A percentile compares a stretch with the other conserved stretches of the same genome.
Evolutionary conservation across 495 filamentous ascomycete species (phyloP).

Genomic region (Pseudoneurospora amorphoporcata): DNA sequence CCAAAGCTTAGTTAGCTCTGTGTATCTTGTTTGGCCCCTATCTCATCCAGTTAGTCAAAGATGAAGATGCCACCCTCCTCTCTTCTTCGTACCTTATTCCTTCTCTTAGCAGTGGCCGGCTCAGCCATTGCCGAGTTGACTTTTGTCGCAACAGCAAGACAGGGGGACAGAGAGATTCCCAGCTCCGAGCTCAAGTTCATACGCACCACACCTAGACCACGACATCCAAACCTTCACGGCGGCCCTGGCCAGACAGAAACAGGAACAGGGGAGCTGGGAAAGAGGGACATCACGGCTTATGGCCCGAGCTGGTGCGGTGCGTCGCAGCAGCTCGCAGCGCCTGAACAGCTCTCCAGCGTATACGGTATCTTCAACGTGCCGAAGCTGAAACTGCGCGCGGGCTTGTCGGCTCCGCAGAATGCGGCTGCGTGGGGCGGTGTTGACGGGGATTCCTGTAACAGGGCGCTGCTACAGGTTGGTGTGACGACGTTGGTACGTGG

Average conservation of each 20-base stretch:
- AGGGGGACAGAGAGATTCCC: slow-evolving; percentile 5
- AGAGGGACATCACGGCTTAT: slow-evolving; percentile 14
- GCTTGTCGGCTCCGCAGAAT: slow-evolving; percentile 14
- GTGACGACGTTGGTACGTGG: slow-evolving; percentile 20
- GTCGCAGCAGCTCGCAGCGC: slow-evolving; percentile 9
- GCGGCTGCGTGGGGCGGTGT: slow-evolving; percentile 22
- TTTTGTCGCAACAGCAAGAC: slow-evolving; percentile 12
- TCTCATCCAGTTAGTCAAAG: background rate
- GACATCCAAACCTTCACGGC: slow-evolving; percentile 5
- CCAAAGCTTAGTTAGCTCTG: background rate
- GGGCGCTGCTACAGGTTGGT: slow-evolving; percentile 18
- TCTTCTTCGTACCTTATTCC: slow-evolving; percentile 2
- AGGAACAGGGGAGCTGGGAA: background rate
- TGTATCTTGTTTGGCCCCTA: background rate
- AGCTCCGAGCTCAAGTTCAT: slow-evolving; percentile 8
- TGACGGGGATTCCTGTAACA: slow-evolving; percentile 20
- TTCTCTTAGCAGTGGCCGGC: slow-evolving; percentile 5
- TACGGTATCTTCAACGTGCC: slow-evolving; percentile 17
- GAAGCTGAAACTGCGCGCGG: slow-evolving; percentile 13
- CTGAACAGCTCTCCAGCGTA: slow-evolving; percentile 12
- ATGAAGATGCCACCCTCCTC: slow-evolving; percentile 6
- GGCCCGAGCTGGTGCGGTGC: slow-evolving; percentile 26
- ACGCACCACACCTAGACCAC: slow-evolving; percentile 9
- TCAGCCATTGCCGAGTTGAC: slow-evolving; percentile 10
- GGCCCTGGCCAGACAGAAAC: background rate